Percentiles rank a stretch among this genome's conserved stretches.
Evolutionary conservation across 2,329 filamentous ascomycete species (phyloP).

Genomic region (Pseudogymnoascus sp.): DNA sequence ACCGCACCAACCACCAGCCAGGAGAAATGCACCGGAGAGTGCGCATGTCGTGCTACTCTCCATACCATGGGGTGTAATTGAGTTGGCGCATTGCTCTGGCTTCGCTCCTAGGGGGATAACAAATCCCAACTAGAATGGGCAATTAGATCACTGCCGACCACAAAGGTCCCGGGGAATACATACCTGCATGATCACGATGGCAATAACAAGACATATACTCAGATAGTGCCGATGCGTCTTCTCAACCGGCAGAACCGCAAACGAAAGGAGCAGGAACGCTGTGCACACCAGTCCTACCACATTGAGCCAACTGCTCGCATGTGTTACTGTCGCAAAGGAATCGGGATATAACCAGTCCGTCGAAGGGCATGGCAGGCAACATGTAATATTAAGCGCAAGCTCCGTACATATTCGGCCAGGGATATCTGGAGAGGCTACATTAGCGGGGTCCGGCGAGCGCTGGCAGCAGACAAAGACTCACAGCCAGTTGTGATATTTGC

Average conservation of each 20-base stretch:
- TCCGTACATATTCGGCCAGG: constrained; percentile 48
- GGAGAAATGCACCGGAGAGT: constrained; percentile 75
- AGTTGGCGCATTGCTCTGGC: constrained; percentile 76
- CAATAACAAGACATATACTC: constrained; percentile 74
- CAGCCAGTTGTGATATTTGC: background rate
- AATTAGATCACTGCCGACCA: constrained; percentile 14
- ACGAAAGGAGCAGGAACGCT: constrained; percentile 70
- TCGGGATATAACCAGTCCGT: constrained; percentile 66
- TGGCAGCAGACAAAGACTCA: background rate
- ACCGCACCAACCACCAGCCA: constrained; percentile 76
- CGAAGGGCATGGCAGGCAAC: constrained; percentile 85
- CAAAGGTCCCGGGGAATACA: constrained; percentile 29
- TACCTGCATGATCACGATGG: constrained; percentile 71
- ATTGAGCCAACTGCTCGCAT: constrained; percentile 73
- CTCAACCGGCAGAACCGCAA: constrained; percentile 70
- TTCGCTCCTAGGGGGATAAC: constrained; percentile 74
- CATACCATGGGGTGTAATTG: constrained; percentile 93
- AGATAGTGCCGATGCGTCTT: constrained; percentile 90
- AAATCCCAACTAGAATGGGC: constrained; percentile 62
- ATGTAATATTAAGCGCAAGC: constrained; percentile 44
- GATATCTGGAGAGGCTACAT: constrained; percentile 34
- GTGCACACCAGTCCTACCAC: constrained; percentile 64
- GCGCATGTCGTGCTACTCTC: constrained; percentile 72
- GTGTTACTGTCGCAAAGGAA: constrained; percentile 49
- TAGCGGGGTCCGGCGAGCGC: background rate